Base-by-base conservation (phyloP, 108 stramenopile species). In the Parietichytrium sp. region DNA sequence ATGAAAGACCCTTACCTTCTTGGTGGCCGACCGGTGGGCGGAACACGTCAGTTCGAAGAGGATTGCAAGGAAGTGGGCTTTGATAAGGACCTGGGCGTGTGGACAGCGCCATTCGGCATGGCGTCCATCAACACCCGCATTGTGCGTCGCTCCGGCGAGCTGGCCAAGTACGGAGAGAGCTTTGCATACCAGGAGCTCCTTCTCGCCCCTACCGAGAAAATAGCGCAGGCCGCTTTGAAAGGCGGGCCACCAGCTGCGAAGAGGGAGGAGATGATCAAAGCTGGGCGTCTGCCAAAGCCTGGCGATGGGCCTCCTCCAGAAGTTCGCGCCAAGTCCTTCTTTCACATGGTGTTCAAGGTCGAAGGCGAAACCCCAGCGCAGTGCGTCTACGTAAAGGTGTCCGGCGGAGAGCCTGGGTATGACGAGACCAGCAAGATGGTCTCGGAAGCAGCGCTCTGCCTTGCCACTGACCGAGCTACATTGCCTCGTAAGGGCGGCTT, bases 31-130 rank as follows among this genome's bases (percentile, higher is more conserved):
- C 61, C 61, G 10, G 2, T 6, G 10, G 42, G 87, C 42, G 61
- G 61, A 16, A 33, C 61, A 10, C 42, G 38, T 36, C 49, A 95
- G 87, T 88, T 96, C 95, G 84, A 98, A 95, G 38, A 95, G 92
- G 20, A 95, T 95, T 4, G 95, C 94, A 38, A 95, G 90, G 8
- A 92, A 93, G 54, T 96, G 84, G 36, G 95, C 95, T 79, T 93
- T 86, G 90, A 96, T 95, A 25, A 95, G 87, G 86, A 98, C 91
- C 87, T 96, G 93, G 48, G 88, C 87, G n/a, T 92, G 87, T 82
- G 80, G 47, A 36, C 10, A 4, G 82, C 47, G n/a, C 82, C 82
- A 33, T 82, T 80, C 25, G 23, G 29, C 29, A 82, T 82, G 82
- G 82, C 79, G 13, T 13, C 38, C 23, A 80, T 78, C 2, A 82